Evolutionary conservation across 768 basidiomycete species (phyloP), one percentile per base, ranked within the genome.

Genomic region (Chiua virens): DNA sequence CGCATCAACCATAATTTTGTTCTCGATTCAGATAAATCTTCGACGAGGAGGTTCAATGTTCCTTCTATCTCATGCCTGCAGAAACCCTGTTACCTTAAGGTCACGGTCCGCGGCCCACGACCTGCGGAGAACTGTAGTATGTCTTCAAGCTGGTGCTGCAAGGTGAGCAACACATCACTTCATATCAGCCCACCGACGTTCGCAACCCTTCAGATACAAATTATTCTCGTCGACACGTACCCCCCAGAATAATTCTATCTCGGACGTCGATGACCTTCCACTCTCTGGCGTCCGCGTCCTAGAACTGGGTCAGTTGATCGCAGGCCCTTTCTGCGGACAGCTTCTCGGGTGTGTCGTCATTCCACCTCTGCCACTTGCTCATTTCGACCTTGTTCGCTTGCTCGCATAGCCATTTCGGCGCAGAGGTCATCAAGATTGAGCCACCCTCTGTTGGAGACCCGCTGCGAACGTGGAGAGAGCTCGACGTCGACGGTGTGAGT

Each of bases 391-490:
- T 23, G 21, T 49, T 28, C 10, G 52, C 42, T 43, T 27, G 30
- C 11, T 36, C 41, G 18, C 21, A 49, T 58, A 86, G 85, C 1
- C 84, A 87, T 64, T 87, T 80, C 50, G 86, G 85, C 15, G 87
- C 86, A 13, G 85, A 89, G 49, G 71, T 87, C 14, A 86, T 87
- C 68, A 88, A 88, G 59, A 71, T 87, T 11, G 87, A 88, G 58
- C 76, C 84, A 0, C 85, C 86, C 1, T 72, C 72, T 10, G 69
- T 66, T 10, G 86, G 86, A 5, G 86, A 88, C 55, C 85, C 85
- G 7, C 67, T 87, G 22, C 81, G 86, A 5, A 80, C 85, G 2
- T 87, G 84, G 84, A 71, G 86, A 45, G 86, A 87, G 55, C 73
- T 85, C 21, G 86, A 89, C 54, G 73, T 79, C 0, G 86, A 87